Conservation (phyloP, 495 filamentous ascomycete species). For the Oleoguttula mirabilis region DNA sequence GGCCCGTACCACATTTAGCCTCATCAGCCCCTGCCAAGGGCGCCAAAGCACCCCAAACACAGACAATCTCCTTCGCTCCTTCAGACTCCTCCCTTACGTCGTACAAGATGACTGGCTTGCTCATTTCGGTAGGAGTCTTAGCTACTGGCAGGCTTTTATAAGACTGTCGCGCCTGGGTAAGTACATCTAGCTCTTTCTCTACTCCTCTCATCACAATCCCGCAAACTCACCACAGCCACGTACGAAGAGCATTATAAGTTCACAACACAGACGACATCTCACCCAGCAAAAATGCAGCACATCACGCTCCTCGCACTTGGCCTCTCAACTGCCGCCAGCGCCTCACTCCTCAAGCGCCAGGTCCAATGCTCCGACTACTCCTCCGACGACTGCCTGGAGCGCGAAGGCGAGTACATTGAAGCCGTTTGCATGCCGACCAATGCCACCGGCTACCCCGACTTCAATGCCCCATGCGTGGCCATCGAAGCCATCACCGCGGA, state of each 20-base stretch:
- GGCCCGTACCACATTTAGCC: no score
- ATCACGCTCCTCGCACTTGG: background rate
- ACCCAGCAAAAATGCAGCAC: slow-evolving; percentile 7
- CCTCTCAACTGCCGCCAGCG: slow-evolving; percentile 1
- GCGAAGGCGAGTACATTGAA: background rate
- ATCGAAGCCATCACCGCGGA: slow-evolving; percentile 1
- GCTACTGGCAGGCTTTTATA: no score
- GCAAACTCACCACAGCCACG: background rate
- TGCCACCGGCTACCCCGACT: slow-evolving; percentile 4
- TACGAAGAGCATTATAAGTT: background rate
- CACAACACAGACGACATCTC: no score
- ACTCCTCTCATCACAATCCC: background rate
- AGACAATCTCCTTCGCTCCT: no score
- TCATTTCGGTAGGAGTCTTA: no score
- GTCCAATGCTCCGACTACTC: background rate
- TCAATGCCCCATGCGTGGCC: slow-evolving; percentile 10
- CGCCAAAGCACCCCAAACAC: no score
- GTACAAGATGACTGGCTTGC: no score
- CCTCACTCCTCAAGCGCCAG: slow-evolving; percentile 3
- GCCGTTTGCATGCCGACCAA: slow-evolving; percentile 7
- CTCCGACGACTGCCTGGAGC: background rate
- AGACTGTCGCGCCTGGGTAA: no score
- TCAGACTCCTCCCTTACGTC: no score
- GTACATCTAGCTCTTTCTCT: background rate
- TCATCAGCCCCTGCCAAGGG: no score